Evolutionary conservation across 331 rosid species (phyloP), one percentile per base, ranked within the genome.

Genomic region (Acacia pycnantha): DNA sequence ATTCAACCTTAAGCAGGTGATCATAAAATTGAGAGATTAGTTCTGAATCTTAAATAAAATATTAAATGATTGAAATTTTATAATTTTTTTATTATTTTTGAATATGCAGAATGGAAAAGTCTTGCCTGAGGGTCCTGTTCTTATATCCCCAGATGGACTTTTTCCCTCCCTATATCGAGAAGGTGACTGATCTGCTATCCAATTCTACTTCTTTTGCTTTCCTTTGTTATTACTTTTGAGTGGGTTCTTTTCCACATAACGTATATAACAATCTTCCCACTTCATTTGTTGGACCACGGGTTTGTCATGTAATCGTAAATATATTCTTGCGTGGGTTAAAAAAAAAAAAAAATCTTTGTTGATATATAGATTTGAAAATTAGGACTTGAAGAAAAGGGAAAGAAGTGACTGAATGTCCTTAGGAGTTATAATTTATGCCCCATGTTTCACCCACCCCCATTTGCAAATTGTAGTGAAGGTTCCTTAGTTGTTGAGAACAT

Each of bases 81-180:
- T 73, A 70, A 33, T 53, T 4, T 58, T 65, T 53, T 12, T 69
- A 19, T 64, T 84, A 58, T 72, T 79, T 70, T 78, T 78, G 51
- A 84, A 46, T 79, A 37, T 87, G 79, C 91, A 96, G 99, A 88
- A 94, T 70, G 99, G 97, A 77, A 94, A 94, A 88, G 90, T 93
- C 86, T 85, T 96, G 70, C 99, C 99, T 0, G 98, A 96, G 78
- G 99, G 98, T 51, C 99, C 99, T 8, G 97, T 96, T 81, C 93
- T 94, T 80, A 96, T 96, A 76, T 94, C 99, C 73, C 98, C 99
- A 2, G 97, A 96, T 62, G 99, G 98, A 76, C 91, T 96, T 79
- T 92, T 96, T 78, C 98, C 98, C 85, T 94, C 97, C 78, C 87
- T 96, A 24, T 96, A 86, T 79, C 93, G 98, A 56, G 99, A 96